Evolutionary conservation across 495 filamentous ascomycete species (phyloP).

Genomic region (Rusavskia elegans): DNA sequence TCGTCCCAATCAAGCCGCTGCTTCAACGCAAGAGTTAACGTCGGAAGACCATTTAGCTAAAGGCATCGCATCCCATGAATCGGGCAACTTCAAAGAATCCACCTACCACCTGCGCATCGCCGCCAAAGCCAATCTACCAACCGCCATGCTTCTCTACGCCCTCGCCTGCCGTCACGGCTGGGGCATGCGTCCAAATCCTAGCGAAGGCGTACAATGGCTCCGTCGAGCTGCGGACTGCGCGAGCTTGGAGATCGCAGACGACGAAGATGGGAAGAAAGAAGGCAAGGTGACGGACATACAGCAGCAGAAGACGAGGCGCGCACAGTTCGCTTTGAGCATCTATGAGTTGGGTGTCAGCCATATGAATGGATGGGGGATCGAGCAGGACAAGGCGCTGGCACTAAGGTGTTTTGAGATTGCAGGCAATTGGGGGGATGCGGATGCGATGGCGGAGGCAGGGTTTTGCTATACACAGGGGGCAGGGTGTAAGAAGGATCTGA

Average conservation of each 20-base stretch:
- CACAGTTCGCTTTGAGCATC: conserved; percentile 85
- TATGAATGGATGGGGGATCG: conserved; percentile 94
- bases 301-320: conserved; percentile 62
- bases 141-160: conserved; percentile 89
- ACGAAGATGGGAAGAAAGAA: conserved; percentile 50
- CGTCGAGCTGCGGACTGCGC: conserved; percentile 79
- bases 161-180: conserved; percentile 95
- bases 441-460: conserved; percentile 76
- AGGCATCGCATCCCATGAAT: conserved; percentile 77
- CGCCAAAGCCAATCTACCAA: conserved; percentile 69
- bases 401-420: conserved; percentile 93
- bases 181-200: conserved; percentile 86
- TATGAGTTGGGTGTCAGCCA: conserved; percentile 96
- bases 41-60: conserved; percentile 78
- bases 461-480: conserved; percentile 79
- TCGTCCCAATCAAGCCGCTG: conserved; percentile 27
- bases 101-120: conserved; percentile 92
- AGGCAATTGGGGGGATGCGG: conserved; percentile 89
- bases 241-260: conserved; percentile 63
- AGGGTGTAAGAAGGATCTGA: conserved; percentile 87
- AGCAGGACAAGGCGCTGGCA: conserved; percentile 77
- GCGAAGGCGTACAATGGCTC: conserved; percentile 81
- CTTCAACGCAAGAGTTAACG: conserved; percentile 37
- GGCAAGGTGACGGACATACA: conserved; percentile 44
- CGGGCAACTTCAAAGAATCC: conserved; percentile 71